Base-by-base conservation (phyloP, 2,329 filamentous ascomycete genomes). In the Graphilbum fragrans region DNA sequence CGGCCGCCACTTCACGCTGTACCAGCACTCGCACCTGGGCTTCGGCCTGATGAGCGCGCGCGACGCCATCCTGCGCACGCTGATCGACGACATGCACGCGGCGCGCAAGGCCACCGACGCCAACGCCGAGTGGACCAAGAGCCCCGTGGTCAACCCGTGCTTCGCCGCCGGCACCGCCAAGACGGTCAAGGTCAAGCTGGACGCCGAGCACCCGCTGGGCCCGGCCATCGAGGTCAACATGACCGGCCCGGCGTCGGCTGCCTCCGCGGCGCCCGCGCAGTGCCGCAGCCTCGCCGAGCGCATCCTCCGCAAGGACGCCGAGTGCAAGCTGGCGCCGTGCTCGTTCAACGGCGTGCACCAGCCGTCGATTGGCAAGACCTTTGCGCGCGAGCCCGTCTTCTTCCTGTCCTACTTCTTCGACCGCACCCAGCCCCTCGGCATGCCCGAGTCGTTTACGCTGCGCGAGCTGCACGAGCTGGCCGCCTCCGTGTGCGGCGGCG, bases 351-450 rank as follows among this genome's bases (percentile, higher is more conserved):
- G 92, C 49, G 79, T 98, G 23, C 86, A 98, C 65, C 92, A 98
- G 62, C 92, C 92, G 10, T 81, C 83, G 19, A 72, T 98, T 37
- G 80, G 78, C 52, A 94, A 94, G 71, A 98, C 92, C 0, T 98
- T 98, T 55, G 69, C 85, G 21, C 74, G 73, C 48, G 90, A 96
- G 62, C 88, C 95, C 54, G 77, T 96, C 32, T 98, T 90, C 65
- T 86, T 96, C 52, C 90, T 98, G 64, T 94, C 86, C 23, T 98
- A 94, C 73, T 98, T 98, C 66, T 95, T 83, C 65, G 92, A 98
- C 68, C 88, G 93, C 54, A 93, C 85, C 20, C 76, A 85, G 59
- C 86, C 87, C 5, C 77, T 98, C 11, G 93, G 93, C 50, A 96
- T 98, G 87, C 92, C 93, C n/a, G 87, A 94, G 51, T 88, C 84